Percentiles rank a stretch among this genome's conserved stretches.
phyloP scores from a whole-genome alignment of 2,329 filamentous ascomycete genomes.

The Monosporascus ibericus region DNA sequence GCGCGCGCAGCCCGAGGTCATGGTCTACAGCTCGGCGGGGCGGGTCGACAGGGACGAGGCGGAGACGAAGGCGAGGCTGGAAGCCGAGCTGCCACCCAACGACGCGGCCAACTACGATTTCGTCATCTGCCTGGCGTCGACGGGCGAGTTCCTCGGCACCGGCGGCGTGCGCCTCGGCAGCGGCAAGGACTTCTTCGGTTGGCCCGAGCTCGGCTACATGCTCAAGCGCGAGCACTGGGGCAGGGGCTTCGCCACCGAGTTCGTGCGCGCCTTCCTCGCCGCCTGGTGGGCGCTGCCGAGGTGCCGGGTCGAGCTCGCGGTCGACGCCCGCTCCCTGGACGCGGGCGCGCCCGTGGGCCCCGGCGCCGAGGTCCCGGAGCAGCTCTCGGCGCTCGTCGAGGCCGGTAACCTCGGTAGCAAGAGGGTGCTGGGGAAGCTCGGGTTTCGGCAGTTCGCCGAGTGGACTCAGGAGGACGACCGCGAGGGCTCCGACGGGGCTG shows the following conservation, averaged over 20 bases:
- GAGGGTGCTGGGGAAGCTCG: conserved; percentile 49
- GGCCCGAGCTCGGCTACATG: conserved; percentile 56
- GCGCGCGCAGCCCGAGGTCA: conserved; percentile 53
- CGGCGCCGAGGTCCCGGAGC: conserved; percentile 29
- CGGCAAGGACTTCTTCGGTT: conserved; percentile 33
- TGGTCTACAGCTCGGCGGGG: conserved; percentile 49
- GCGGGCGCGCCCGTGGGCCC: conserved; percentile 11
- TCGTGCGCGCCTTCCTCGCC: conserved; percentile 39
- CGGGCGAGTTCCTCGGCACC: conserved; percentile 45
- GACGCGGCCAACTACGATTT: conserved; percentile 51
- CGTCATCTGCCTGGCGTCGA: conserved; percentile 40
- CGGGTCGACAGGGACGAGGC: conserved; percentile 36
- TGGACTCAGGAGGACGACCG: conserved; percentile 28
- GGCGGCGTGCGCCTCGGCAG: conserved; percentile 35
- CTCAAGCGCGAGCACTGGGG: conserved; percentile 48
- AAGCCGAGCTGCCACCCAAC: conserved; percentile 38
- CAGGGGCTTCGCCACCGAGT: conserved; percentile 51
- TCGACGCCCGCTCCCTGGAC: conserved; percentile 32
- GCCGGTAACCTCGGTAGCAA: conserved; percentile 46
- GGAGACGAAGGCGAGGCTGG: conserved; percentile 36
- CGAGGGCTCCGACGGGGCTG: conserved; percentile 1
- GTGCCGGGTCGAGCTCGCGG: conserved; percentile 35
- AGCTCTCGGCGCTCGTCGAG: conserved; percentile 41
- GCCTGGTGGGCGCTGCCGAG: conserved; percentile 45
- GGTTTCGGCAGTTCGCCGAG: conserved; percentile 42